These are phyloP conservation scores for Pugionium dolabratum DNA, from an alignment of 345 rosid species.

Conservation along the genomic window DNA sequence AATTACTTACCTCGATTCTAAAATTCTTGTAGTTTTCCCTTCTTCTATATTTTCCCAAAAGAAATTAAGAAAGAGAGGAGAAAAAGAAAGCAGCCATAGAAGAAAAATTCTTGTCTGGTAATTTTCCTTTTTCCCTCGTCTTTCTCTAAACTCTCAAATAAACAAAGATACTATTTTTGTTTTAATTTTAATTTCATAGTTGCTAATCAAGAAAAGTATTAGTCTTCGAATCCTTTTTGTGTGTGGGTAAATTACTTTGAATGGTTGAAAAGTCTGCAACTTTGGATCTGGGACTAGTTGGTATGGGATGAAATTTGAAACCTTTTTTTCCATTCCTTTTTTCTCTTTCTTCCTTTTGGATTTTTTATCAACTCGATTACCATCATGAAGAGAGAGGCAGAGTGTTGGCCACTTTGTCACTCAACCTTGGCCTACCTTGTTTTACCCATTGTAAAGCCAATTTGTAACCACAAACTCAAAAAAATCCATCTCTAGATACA, in stretches of 20 bases:
- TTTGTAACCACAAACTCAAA: conserved; percentile 22
- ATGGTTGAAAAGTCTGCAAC: conserved; percentile 40
- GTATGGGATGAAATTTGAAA: conserved; percentile 28
- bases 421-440: conserved; percentile 32
- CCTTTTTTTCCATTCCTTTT: conserved; percentile 11
- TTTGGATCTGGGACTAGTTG: conserved; percentile 41
- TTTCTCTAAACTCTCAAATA: conserved; percentile 18
- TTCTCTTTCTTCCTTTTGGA: conserved; percentile 32
- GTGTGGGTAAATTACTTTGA: conserved; percentile 33
- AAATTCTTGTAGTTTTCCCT: conserved; percentile 25
- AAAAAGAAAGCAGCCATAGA: conserved; percentile 37
- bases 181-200: not conserved
- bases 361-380: conserved; percentile 20
- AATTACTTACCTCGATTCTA: conserved; percentile 29
- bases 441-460: conserved; percentile 12
- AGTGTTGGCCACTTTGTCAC: conserved; percentile 53
- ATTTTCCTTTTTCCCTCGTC: conserved; percentile 27
- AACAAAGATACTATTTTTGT: not conserved
- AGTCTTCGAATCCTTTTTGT: conserved; percentile 33
- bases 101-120: conserved; percentile 33
- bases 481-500: not conserved
- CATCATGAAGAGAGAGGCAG: conserved; percentile 40
- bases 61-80: conserved; percentile 9
- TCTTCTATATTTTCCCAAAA: conserved; percentile 18
- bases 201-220: conserved; percentile 24